These are phyloP conservation scores for Hansenula lynferdii DNA, from an alignment of 1,139 yeast genomes.

Conservation along the genomic window DNA sequence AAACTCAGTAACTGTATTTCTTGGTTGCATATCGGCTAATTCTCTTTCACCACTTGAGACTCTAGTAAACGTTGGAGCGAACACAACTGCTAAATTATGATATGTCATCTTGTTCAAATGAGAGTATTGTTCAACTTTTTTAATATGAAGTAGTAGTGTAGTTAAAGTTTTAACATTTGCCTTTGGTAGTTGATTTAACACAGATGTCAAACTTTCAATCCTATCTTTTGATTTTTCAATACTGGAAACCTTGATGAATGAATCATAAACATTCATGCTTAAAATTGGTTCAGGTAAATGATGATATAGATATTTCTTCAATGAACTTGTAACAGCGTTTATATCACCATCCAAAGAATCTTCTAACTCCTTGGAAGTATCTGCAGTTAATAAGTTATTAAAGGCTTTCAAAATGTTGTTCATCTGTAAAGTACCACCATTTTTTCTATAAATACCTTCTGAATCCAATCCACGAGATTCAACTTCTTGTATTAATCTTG, in stretches of 20 bases:
- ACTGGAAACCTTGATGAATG: conserved; percentile 48
- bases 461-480: conserved; percentile 65
- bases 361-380: conserved; percentile 28
- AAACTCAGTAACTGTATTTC: conserved; percentile 77
- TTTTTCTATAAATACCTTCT: conserved; percentile 89
- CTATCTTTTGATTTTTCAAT: conserved; percentile 29
- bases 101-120: conserved; percentile 68
- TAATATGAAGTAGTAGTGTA: conserved; percentile 59
- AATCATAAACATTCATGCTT: conserved; percentile 64
- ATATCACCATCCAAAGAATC: conserved; percentile 60
- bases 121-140: conserved; percentile 44
- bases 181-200: conserved; percentile 48
- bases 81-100: conserved; percentile 83
- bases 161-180: conserved; percentile 62
- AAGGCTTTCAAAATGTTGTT: conserved; percentile 42
- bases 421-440: conserved; percentile 82
- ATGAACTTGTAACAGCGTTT: conserved; percentile 80
- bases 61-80: conserved; percentile 90
- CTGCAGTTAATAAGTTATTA: conserved; percentile 25
- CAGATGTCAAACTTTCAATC: conserved; percentile 29
- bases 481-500: conserved; percentile 73
- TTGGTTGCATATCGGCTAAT: conserved; percentile 76
- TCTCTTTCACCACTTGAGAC: conserved; percentile 82
- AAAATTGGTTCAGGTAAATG: conserved; percentile 83
- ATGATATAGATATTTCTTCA: conserved; percentile 74